Base-by-base conservation (phyloP, 1,139 yeast species). In the Saccharomyces pastorianus region DNA sequence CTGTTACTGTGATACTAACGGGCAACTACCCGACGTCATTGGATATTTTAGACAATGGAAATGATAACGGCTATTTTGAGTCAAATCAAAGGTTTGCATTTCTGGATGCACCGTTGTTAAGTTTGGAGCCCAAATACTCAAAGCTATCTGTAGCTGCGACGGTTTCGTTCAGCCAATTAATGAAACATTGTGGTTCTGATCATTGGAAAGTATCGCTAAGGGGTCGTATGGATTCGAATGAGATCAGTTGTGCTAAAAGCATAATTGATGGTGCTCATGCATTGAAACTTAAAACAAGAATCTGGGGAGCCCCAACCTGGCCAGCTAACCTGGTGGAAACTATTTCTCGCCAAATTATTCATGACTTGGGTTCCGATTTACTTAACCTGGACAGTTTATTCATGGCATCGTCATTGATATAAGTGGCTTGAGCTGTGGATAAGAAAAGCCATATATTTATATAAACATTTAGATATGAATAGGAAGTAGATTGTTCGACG, bases 251-350 rank as follows among this genome's bases (percentile, higher is more conserved):
- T 29, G 53, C 78, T 6, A 56, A 54, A 20, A 51, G 55, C 1
- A 58, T 58, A 27, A 63, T 78, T 7, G 61, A 64, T 1, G 56
- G 51, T 7, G 75, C 80, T 1, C 81, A 77, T 56, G 53, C 58
- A 0, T 20, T 61, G 14, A 73, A 74, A 6, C 58, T 79, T 32
- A 67, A 69, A 55, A 71, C 78, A 1, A 67, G 84, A 46, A 67
- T 78, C 38, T 80, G 83, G 83, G 83, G 76, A 41, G 75, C 78
- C 2, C 83, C 83, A 0, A 62, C 66, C 46, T 78, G 80, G 78
- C 81, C 83, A 1, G 7, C 41, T 25, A 6, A 47, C 11, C 32
- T 31, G 27, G 53, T 50, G 31, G 46, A 34, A 31, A 46, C 42
- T n/a, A 23, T 54, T 7, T 54, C 55, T 51, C 23, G 34, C 42